Conservation (phyloP, 345 rosid genomes). For the Populus alba region DNA sequence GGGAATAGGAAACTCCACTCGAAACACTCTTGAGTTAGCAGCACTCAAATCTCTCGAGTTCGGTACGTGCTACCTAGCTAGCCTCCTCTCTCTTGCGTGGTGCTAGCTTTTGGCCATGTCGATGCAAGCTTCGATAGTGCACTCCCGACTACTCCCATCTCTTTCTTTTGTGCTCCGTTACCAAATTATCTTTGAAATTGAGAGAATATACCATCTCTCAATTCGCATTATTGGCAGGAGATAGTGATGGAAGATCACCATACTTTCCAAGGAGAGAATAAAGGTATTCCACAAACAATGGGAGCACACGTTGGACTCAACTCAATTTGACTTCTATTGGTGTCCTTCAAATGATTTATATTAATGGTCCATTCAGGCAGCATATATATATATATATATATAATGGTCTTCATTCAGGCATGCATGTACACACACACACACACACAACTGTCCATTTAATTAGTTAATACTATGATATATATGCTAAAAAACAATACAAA, state of each 20-base stretch:
- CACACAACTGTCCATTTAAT: neutral
- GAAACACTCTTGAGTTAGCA: neutral
- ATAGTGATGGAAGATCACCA: neutral
- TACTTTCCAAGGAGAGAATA: neutral
- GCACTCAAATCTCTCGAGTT: neutral
- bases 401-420: too few species aligned
- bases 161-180: neutral
- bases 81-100: neutral
- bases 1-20: slow-evolving; percentile 47
- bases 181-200: slow-evolving; percentile 9
- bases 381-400: too few species aligned
- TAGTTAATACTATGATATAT: too few species aligned
- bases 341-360: slow-evolving; percentile 15
- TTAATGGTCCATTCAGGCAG: slow-evolving; percentile 16
- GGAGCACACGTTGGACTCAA: slow-evolving; percentile 21
- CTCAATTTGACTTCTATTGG: slow-evolving; percentile 19
- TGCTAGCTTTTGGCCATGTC: neutral
- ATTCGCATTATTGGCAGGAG: neutral
- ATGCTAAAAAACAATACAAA: too few species aligned
- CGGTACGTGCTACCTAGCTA: too few species aligned
- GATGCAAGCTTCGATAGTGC: neutral
- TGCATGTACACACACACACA: too few species aligned
- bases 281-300: neutral
- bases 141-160: neutral
- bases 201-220: neutral